phyloP scores from a whole-genome alignment of 768 basidiomycete genomes.

The Phaffia tasmanica region DNA sequence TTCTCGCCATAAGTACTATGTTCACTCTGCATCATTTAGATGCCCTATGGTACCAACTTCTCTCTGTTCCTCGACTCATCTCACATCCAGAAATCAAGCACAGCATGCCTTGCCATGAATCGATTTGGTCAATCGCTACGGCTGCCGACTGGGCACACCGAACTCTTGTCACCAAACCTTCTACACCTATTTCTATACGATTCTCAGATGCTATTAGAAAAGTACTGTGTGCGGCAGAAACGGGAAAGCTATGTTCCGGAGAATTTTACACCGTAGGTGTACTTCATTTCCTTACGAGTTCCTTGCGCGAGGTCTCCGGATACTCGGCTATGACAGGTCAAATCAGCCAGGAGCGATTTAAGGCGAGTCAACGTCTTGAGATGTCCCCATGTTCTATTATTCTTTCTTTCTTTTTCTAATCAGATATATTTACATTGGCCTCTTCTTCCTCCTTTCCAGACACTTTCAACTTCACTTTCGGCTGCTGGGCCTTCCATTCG shows the following conservation, averaged over 20 bases:
- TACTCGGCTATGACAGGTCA: constrained; percentile 33
- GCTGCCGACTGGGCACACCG: constrained; percentile 29
- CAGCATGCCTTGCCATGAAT: constrained; percentile 28
- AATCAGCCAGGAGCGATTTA: constrained; percentile 29
- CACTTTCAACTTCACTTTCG: constrained; percentile 4
- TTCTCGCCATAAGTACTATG: constrained; percentile 26
- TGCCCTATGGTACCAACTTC: constrained; percentile 29
- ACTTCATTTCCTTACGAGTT: constrained; percentile 28
- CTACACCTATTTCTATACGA: constrained; percentile 6
- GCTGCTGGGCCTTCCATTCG: constrained; percentile 6
- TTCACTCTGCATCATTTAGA: constrained; percentile 29
- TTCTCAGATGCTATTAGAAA: constrained; percentile 27
- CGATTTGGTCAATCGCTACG: constrained; percentile 23
- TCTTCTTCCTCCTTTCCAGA: background rate
- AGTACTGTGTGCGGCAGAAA: constrained; percentile 5
- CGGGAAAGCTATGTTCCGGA: background rate
- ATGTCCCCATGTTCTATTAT: too few species aligned
- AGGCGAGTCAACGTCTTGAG: too few species aligned
- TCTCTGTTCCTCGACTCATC: constrained; percentile 29
- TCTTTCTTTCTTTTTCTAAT: background rate
- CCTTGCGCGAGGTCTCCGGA: constrained; percentile 31
- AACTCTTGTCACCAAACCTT: constrained; percentile 11
- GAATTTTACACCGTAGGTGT: constrained; percentile 12
- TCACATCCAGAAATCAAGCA: constrained; percentile 35
- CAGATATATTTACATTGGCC: background rate